Base-by-base conservation (phyloP, 2,329 filamentous ascomycete species). In the Fusarium verrucosum region DNA sequence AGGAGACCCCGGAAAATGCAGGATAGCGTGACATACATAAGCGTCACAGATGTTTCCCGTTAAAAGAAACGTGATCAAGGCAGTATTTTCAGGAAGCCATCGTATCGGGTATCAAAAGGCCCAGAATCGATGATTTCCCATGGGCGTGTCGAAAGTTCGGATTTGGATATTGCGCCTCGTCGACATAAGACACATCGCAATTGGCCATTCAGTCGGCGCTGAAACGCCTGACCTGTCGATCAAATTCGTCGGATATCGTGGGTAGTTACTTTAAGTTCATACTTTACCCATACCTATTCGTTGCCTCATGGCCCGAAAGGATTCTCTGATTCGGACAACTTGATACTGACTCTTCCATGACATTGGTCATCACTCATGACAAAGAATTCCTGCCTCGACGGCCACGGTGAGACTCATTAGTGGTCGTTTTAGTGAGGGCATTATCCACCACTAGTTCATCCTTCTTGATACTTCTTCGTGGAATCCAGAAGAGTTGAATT, bases 401-500 rank as follows among this genome's bases (percentile, higher is more conserved):
- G 5, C 58, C 58, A 28, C 56, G 58, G 22, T 35, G 58, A 20
- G 63, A 64, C 16, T 67, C 63, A 8, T 52, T 67, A 8, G 65
- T 68, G 19, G 45, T 40, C 16, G 59, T 42, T 20, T 57, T 62
- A 17, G 56, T 56, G 16, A 68, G 49, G 36, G 61, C 65, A 40
- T 68, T 68, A 38, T 68, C 65, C 32, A 68, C 61, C 25, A 66
- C 36, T 17, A 68, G 9, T 19, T 66, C 47, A 5, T 66, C 42
- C 16, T 28, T 38, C 14, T 43, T 54, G 5, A 65, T 41, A 23
- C 38, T 36, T 25, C 53, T 50, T 32, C 58, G 59, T 1, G 67
- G 67, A n/a, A 70, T 54, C 67, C 67, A 70, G 20, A 70, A 26
- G 3, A 70, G 50, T 38, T 70, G 67, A 10, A 64, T n/a, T 2